phyloP scores from a whole-genome alignment of 257 asterid species.

The Ophiorrhiza pumila region DNA sequence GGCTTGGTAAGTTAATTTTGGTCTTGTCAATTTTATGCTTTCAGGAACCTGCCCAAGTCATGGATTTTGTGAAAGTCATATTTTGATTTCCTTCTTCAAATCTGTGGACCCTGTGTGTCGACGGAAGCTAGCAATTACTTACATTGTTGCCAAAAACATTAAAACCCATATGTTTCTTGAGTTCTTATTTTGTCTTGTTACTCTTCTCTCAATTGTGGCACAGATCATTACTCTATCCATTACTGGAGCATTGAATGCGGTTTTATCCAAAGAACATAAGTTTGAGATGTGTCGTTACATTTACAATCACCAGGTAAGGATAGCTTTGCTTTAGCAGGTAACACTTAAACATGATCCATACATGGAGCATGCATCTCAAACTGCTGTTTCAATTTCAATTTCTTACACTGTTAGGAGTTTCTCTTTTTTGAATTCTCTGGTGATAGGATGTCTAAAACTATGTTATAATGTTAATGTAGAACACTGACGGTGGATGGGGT shows the following conservation, averaged over 20 bases:
- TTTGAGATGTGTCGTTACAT: constrained; percentile 90
- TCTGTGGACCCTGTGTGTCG: neutral
- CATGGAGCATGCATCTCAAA: neutral
- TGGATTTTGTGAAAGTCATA: neutral
- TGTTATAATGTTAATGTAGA: constrained; percentile 48
- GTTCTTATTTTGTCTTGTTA: neutral
- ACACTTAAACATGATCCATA: neutral
- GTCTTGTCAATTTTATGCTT: neutral
- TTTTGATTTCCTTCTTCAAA: constrained; percentile 3
- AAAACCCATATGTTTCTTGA: neutral
- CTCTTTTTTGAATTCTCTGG: constrained; percentile 1
- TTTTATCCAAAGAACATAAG: constrained; percentile 75
- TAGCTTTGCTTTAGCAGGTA: constrained; percentile 10
- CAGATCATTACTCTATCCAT: constrained; percentile 77
- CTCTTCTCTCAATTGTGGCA: constrained; percentile 19
- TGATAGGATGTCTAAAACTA: constrained; percentile 14
- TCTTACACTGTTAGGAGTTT: constrained; percentile 10
- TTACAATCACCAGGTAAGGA: constrained; percentile 88
- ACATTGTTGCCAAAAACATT: neutral
- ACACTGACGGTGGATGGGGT: constrained; percentile 99
- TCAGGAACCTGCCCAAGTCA: neutral
- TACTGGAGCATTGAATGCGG: constrained; percentile 87
- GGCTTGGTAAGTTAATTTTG: constrained; percentile 66
- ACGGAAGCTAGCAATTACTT: neutral
- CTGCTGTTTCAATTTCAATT: neutral